Conservation (phyloP, 768 basidiomycete genomes). For the Tylopilus sp. region DNA sequence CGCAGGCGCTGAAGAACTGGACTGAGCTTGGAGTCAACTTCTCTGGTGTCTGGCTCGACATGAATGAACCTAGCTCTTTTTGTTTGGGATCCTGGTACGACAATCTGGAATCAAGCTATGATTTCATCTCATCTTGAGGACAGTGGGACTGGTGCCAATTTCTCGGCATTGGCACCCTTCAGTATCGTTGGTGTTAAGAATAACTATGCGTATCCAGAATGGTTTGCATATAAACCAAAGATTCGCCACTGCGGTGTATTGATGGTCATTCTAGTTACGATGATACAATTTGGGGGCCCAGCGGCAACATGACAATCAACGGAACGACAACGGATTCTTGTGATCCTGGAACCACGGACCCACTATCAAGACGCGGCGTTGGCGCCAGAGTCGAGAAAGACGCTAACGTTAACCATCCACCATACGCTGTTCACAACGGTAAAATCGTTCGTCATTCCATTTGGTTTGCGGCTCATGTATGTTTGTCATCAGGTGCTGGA, state of each 20-base stretch:
- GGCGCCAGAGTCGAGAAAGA: constrained; percentile 47
- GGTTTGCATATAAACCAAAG: constrained; percentile 34
- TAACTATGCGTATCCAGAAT: constrained; percentile 68
- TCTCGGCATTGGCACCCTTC: constrained; percentile 57
- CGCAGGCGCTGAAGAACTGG: constrained; percentile 57
- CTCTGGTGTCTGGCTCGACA: constrained; percentile 66
- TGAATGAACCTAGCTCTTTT: constrained; percentile 68
- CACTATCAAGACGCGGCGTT: constrained; percentile 41
- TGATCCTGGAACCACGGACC: constrained; percentile 8
- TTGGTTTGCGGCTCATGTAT: neutral
- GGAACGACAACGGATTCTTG: constrained; percentile 54
- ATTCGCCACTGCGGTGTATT: neutral
- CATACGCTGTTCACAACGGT: constrained; percentile 75
- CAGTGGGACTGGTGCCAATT: constrained; percentile 50
- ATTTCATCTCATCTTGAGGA: constrained; percentile 1
- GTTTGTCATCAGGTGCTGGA: constrained; percentile 39
- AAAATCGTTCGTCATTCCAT: constrained; percentile 6
- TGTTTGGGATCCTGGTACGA: constrained; percentile 56
- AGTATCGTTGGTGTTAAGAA: constrained; percentile 44
- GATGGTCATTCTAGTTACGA: constrained; percentile 48
- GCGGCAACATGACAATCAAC: constrained; percentile 73
- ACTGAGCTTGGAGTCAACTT: constrained; percentile 48
- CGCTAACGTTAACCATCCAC: constrained; percentile 53
- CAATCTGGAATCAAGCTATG: no score
- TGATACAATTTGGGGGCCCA: constrained; percentile 55